Evolutionary conservation across 2,329 filamentous ascomycete genomes (phyloP).

Genomic region (Conoideocrella luteorostrata): DNA sequence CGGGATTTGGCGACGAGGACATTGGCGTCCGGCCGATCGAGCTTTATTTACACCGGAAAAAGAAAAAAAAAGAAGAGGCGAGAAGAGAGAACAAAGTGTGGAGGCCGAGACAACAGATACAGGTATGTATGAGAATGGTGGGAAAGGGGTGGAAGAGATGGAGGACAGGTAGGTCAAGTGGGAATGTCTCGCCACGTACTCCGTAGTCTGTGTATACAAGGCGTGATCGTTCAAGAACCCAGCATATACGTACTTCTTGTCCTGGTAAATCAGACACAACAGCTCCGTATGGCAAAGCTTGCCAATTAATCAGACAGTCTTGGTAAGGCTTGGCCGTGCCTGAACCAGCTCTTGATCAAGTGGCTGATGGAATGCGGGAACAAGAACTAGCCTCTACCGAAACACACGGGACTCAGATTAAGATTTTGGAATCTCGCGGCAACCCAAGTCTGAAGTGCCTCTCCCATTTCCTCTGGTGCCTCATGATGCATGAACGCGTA

Average conservation of each 20-base stretch:
- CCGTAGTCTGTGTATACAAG: too few relatives aligned
- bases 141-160: neutral
- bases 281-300: neutral
- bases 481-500: neutral
- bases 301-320: neutral
- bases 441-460: too few relatives aligned
- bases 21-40: too few relatives aligned
- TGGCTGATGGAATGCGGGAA: neutral
- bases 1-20: slow-evolving; percentile 7
- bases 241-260: too few relatives aligned
- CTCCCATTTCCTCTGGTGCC: neutral
- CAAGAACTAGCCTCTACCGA: neutral
- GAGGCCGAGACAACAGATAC: neutral
- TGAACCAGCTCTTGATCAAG: neutral
- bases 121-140: neutral
- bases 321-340: neutral
- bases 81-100: slow-evolving; percentile 1
- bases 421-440: too few relatives aligned
- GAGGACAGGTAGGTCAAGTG: neutral
- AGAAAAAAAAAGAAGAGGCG: too few relatives aligned
- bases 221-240: too few relatives aligned
- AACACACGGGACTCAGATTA: neutral
- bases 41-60: too few relatives aligned
- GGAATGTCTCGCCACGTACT: too few relatives aligned
- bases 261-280: too few relatives aligned